Evolutionary conservation across 2,329 filamentous ascomycete species (phyloP).

Genomic region (Xylaria multiplex): DNA sequence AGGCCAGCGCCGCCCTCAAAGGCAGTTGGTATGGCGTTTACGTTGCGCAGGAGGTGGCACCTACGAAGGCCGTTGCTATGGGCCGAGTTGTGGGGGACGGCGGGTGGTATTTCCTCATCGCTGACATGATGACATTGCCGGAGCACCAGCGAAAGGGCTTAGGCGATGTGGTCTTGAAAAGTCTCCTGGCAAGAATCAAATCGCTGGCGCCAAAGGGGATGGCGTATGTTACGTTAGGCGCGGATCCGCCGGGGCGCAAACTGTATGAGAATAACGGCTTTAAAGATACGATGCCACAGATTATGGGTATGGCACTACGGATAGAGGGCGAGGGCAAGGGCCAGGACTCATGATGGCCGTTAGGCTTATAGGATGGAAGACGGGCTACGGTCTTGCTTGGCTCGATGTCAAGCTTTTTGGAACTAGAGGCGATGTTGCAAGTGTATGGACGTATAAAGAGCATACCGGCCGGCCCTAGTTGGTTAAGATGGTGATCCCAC

Average conservation of each 20-base stretch:
- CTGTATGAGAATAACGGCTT: conserved; percentile 61
- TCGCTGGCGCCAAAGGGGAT: conserved; percentile 51
- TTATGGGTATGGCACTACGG: conserved; percentile 48
- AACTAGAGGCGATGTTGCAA: no score
- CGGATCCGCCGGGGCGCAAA: conserved; percentile 56
- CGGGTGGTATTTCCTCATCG: conserved; percentile 61
- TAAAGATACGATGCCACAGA: conserved; percentile 50
- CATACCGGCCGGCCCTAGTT: no score
- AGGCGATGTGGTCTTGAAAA: conserved; percentile 57
- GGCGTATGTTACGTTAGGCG: conserved; percentile 58
- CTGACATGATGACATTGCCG: conserved; percentile 62
- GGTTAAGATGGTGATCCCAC: no score
- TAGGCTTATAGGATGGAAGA: background rate
- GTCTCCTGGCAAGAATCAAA: conserved; percentile 55
- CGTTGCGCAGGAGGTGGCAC: conserved; percentile 46
- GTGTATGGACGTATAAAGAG: no score
- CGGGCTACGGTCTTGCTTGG: no score
- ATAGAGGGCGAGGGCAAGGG: conserved; percentile 19
- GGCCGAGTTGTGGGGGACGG: conserved; percentile 63
- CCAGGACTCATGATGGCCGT: conserved; percentile 3
- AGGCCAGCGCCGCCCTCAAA: conserved; percentile 50
- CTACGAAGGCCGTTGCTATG: conserved; percentile 55
- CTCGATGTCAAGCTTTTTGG: no score
- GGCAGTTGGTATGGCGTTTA: conserved; percentile 58
- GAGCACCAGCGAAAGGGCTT: conserved; percentile 60